These are phyloP conservation scores for Phialophora expanda DNA, from an alignment of 2,329 filamentous ascomycete genomes.

Conservation along the genomic window DNA sequence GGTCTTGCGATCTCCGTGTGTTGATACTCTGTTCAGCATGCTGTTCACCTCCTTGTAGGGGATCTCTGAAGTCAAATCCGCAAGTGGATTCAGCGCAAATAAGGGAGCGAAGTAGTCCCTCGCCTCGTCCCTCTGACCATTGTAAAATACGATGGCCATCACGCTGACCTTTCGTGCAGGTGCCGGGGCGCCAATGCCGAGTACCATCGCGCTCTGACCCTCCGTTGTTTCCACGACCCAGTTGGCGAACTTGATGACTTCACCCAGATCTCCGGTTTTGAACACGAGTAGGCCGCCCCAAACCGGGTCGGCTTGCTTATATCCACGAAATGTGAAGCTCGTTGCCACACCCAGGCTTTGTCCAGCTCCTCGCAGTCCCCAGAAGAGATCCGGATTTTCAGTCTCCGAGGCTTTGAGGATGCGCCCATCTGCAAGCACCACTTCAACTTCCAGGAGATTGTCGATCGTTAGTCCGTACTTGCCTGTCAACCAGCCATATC, in stretches of 20 bases:
- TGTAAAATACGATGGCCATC: constrained; percentile 45
- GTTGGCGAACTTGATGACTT: constrained; percentile 39
- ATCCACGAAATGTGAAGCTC: constrained; percentile 49
- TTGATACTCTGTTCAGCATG: constrained; percentile 43
- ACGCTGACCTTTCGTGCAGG: constrained; percentile 41
- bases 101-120: constrained; percentile 47
- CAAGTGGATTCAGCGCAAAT: constrained; percentile 46
- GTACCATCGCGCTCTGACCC: constrained; percentile 35
- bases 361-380: constrained; percentile 50
- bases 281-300: constrained; percentile 45
- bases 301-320: constrained; percentile 43
- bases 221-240: constrained; percentile 35
- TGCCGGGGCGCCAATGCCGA: constrained; percentile 39
- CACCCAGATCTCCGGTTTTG: constrained; percentile 36
- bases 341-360: constrained; percentile 51
- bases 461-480: constrained; percentile 61
- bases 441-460: constrained; percentile 49
- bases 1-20: constrained; percentile 46
- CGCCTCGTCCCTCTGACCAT: constrained; percentile 47
- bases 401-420: constrained; percentile 45
- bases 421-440: constrained; percentile 48
- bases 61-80: constrained; percentile 48
- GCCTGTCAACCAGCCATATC: constrained; percentile 63
- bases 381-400: constrained; percentile 49
- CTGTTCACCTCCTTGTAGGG: constrained; percentile 52